Base-by-base conservation (phyloP, 306 rosid genomes). In the Potentilla sterilis region DNA sequence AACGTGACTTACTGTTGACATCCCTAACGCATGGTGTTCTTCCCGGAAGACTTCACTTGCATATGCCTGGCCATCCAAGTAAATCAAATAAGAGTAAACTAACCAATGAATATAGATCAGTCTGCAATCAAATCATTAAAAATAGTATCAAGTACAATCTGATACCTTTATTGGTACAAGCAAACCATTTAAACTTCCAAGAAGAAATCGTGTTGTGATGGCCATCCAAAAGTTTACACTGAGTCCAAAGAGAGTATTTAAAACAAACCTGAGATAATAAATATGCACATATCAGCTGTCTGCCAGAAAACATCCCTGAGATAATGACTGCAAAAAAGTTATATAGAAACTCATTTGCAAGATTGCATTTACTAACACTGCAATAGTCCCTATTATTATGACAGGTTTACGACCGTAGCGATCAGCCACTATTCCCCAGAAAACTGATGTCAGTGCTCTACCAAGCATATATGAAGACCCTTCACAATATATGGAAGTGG, bases 191-290 rank as follows among this genome's bases (percentile, higher is more conserved):
- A 92, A 86, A 80, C 84, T 44, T 74, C 98, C 98, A 38, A 92
- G 93, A 85, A 92, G 89, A 87, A 95, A 92, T 75, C 98, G 85
- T 34, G 86, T 81, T 11, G 28, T n/a, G 49, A 95, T 2, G 42
- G 96, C 98, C 97, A 92, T 90, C 97, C 98, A 95, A 83, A 81
- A 89, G 70, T 81, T 92, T 19, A 90, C 79, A 85, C 98, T 95
- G 24, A 95, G 91, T 80, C 97, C 98, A 81, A 95, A 95, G n/a
- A 92, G 81, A 75, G 91, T 86, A 85, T 95, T 95, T 93, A 84
- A 88, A 59, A 90, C 73, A 61, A 92, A 76, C 85, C 98, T 95
- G 85, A 49, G 77, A 68, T 35, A 54, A 66, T 9, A 62, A 64
- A 49, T 3, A 35, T 28, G 47, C 66, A 69, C 13, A 59, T 15